Evolutionary conservation across 495 filamentous ascomycete genomes (phyloP).

Genomic region (Annulohypoxylon maeteangense): DNA sequence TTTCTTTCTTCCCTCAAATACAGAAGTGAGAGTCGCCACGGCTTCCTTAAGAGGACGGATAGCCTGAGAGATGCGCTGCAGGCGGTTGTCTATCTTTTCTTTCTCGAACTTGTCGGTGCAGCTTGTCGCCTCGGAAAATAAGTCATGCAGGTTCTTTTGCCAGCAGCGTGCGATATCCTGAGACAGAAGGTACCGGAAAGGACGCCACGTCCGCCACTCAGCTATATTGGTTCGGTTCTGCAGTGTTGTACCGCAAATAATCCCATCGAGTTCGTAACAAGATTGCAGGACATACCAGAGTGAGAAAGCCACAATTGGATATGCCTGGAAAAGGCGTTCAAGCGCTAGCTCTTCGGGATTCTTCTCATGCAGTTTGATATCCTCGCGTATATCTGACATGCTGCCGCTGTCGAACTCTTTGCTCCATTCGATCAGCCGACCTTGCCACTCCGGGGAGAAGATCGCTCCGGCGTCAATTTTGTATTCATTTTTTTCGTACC

Average conservation of each 20-base stretch:
- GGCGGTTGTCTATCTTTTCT: not conserved
- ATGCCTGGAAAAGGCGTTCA: not conserved
- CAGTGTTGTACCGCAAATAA: not conserved
- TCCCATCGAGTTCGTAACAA: not conserved
- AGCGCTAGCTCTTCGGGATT: not conserved
- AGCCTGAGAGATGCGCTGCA: not conserved
- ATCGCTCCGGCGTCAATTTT: not conserved
- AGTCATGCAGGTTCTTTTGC: not conserved
- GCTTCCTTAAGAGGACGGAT: not conserved
- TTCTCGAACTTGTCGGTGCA: not conserved
- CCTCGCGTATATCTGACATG: conserved; percentile 1
- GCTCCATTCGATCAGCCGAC: not conserved
- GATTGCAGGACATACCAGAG: conserved; percentile 4
- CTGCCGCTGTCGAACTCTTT: not conserved
- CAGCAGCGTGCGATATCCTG: not conserved
- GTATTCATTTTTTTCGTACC: not conserved
- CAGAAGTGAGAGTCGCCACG: not conserved
- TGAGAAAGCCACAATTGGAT: not conserved
- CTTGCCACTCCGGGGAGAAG: conserved; percentile 5
- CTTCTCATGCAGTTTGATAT: not conserved
- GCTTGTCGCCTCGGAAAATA: not conserved
- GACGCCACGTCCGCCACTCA: not conserved
- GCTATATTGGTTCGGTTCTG: not conserved
- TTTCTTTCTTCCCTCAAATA: not conserved
- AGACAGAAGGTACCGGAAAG: conserved; percentile 2